Conservation (phyloP, 2,329 filamentous ascomycete genomes). For the Coleophoma cylindrospora region DNA sequence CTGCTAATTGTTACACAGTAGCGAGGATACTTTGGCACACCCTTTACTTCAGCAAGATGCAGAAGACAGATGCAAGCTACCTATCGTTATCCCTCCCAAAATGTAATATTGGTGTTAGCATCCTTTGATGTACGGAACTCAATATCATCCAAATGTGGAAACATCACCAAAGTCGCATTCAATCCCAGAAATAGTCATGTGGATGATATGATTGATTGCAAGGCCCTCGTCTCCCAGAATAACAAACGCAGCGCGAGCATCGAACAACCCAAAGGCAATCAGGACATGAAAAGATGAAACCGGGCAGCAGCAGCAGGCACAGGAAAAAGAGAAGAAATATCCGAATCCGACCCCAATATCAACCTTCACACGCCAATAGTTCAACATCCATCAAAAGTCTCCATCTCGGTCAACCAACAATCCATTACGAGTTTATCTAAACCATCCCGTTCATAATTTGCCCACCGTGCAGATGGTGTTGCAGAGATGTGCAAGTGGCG, state of each 20-base stretch:
- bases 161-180: too few relatives aligned
- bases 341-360: slow-evolving; percentile 14
- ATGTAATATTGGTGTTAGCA: too few relatives aligned
- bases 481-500: slow-evolving; percentile 17
- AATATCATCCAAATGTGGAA: too few relatives aligned
- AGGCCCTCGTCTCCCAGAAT: slow-evolving; percentile 11
- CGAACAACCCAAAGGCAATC: slow-evolving; percentile 4
- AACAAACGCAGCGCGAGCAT: slow-evolving; percentile 10
- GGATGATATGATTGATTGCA: slow-evolving; percentile 1
- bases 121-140: too few relatives aligned
- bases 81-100: too few relatives aligned
- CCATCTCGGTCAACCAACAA: slow-evolving; percentile 13
- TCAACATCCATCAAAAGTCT: slow-evolving; percentile 11
- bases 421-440: slow-evolving; percentile 23
- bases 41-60: too few relatives aligned
- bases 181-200: too few relatives aligned
- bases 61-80: too few relatives aligned
- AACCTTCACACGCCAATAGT: slow-evolving; percentile 17
- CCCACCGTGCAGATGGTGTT: slow-evolving; percentile 12
- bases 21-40: too few relatives aligned
- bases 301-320: background rate
- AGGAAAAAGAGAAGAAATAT: background rate
- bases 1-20: too few relatives aligned
- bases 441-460: slow-evolving; percentile 3
- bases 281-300: slow-evolving; percentile 8